Conservation (phyloP, 441 rosid species). For the Theobroma grandiflorum region DNA sequence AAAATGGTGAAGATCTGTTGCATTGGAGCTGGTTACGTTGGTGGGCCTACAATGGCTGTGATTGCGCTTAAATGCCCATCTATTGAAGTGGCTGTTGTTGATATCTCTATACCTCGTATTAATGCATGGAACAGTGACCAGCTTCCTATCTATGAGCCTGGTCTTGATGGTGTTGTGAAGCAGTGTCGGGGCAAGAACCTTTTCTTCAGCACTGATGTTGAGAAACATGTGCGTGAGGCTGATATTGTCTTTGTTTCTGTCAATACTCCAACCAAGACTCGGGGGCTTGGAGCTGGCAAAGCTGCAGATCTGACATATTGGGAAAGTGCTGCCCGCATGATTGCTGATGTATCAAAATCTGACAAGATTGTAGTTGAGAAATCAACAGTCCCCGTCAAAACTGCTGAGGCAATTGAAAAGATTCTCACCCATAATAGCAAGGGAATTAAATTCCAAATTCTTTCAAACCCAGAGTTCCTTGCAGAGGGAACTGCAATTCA, state of each 20-base stretch:
- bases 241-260: conserved; percentile 71
- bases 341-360: conserved; percentile 69
- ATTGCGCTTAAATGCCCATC: conserved; percentile 88
- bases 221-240: conserved; percentile 61
- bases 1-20: conserved; percentile 98
- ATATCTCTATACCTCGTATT: conserved; percentile 53
- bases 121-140: conserved; percentile 62
- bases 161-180: conserved; percentile 59
- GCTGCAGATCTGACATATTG: conserved; percentile 76
- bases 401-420: conserved; percentile 76
- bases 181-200: conserved; percentile 63
- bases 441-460: conserved; percentile 66
- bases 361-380: conserved; percentile 74
- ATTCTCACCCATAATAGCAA: conserved; percentile 66
- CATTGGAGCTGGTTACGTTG: conserved; percentile 95
- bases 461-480: conserved; percentile 72
- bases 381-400: conserved; percentile 72
- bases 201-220: conserved; percentile 61
- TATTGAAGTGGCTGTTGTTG: conserved; percentile 63
- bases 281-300: conserved; percentile 76
- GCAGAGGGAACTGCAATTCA: conserved; percentile 75
- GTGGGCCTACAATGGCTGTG: conserved; percentile 96
- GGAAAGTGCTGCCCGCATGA: conserved; percentile 83
- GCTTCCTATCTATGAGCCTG: conserved; percentile 70
- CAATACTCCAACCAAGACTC: conserved; percentile 75